Evolutionary conservation across 1,284 basidiomycete genomes (phyloP).

Genomic region (Inonotus obliquus): DNA sequence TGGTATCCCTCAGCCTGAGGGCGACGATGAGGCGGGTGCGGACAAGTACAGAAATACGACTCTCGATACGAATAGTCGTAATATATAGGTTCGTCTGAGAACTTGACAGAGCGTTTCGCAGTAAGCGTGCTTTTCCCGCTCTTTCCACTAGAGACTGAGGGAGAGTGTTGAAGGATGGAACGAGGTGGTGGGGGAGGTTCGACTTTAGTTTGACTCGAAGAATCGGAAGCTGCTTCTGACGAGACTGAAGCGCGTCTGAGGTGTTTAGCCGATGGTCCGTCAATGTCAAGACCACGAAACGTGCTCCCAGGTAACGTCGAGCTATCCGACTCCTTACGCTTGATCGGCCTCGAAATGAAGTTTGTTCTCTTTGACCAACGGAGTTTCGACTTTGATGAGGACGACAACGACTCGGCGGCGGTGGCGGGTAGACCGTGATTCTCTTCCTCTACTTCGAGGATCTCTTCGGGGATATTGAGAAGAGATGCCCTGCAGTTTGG

Average conservation of each 20-base stretch:
- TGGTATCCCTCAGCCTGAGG: too few relatives aligned
- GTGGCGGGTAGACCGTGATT: too few relatives aligned
- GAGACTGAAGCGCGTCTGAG: conserved; percentile 79
- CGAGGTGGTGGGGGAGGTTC: conserved; percentile 10
- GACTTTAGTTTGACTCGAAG: conserved; percentile 43
- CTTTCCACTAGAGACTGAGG: conserved; percentile 18
- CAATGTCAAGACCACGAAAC: neutral
- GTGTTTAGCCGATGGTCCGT: conserved; percentile 37
- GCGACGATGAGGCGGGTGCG: neutral
- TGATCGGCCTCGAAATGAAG: conserved; percentile 15
- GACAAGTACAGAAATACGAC: conserved; percentile 4
- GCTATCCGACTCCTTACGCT: conserved; percentile 13
- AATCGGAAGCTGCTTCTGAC: conserved; percentile 77
- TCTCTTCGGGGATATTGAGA: conserved; percentile 18
- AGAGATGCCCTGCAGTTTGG: conserved; percentile 16
- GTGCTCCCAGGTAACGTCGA: conserved; percentile 5
- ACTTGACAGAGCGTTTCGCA: conserved; percentile 19
- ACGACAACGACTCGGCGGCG: too few relatives aligned
- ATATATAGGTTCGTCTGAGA: conserved; percentile 18
- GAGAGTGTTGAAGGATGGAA: conserved; percentile 16
- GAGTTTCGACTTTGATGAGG: neutral
- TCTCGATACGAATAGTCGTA: conserved; percentile 19
- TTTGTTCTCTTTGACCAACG: conserved; percentile 13
- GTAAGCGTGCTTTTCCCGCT: conserved; percentile 16
- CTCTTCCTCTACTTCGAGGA: conserved; percentile 17